A percentile compares a stretch with the other conserved stretches of the same genome.
Conservation (phyloP, 2,329 filamentous ascomycete species). For the Dendryphion nanum region DNA sequence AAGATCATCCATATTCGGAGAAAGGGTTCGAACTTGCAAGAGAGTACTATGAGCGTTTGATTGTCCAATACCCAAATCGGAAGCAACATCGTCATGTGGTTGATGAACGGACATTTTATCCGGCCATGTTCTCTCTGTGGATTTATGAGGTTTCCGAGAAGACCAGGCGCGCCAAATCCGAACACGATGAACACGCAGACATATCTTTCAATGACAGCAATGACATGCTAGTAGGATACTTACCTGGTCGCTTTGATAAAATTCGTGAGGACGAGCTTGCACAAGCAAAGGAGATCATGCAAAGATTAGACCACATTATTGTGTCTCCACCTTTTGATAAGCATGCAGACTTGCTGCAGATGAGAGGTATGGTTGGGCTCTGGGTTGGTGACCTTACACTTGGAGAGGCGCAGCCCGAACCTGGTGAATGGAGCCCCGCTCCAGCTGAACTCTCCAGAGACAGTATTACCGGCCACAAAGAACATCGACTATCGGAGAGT, state of each 20-base stretch:
- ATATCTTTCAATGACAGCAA: neutral
- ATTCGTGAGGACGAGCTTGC: constrained; percentile 51
- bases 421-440: neutral
- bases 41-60: constrained; percentile 74
- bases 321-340: constrained; percentile 68
- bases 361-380: constrained; percentile 71
- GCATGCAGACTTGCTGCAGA: constrained; percentile 63
- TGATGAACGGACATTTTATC: constrained; percentile 75
- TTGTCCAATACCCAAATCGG: constrained; percentile 67
- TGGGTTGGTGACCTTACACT: constrained; percentile 71
- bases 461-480: neutral
- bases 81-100: constrained; percentile 61
- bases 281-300: constrained; percentile 62
- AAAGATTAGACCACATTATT: constrained; percentile 70
- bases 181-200: neutral
- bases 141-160: constrained; percentile 68
- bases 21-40: constrained; percentile 58
- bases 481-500: neutral
- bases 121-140: constrained; percentile 77
- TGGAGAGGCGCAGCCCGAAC: constrained; percentile 9
- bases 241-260: constrained; percentile 5
- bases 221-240: no score
- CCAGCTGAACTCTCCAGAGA: neutral
- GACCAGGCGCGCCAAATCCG: constrained; percentile 50
- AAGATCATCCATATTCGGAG: constrained; percentile 23